These are phyloP conservation scores for Nitzschia putrida DNA, from an alignment of 108 stramenopile species.

Conservation along the genomic window DNA sequence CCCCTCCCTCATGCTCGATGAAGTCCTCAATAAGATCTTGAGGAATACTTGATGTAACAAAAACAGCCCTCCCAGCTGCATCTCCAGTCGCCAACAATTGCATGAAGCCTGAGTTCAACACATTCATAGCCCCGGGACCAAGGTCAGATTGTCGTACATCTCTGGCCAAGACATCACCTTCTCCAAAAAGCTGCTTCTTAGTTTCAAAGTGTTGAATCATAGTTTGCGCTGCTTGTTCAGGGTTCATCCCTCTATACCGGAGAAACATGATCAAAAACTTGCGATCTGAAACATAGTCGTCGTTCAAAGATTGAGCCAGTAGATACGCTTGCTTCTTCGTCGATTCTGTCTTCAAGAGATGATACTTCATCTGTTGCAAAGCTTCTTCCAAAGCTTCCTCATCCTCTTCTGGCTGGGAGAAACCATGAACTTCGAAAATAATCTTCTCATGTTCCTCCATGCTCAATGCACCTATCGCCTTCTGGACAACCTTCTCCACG, in stretches of 20 bases:
- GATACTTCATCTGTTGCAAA: constrained; percentile 1
- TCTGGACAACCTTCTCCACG: constrained; percentile 2
- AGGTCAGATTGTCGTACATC: not conserved
- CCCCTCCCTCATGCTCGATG: not conserved
- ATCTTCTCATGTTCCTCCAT: constrained; percentile 14
- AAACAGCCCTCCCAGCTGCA: not conserved
- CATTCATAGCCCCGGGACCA: not conserved
- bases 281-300: constrained; percentile 22
- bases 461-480: constrained; percentile 3
- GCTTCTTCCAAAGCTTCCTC: constrained; percentile 1
- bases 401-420: constrained; percentile 5
- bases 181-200: constrained; percentile 36
- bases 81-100: not conserved
- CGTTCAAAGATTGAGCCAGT: constrained; percentile 13
- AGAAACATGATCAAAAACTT: constrained; percentile 46
- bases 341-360: not conserved
- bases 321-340: constrained; percentile 15
- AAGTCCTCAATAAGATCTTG: not conserved
- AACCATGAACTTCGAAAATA: constrained; percentile 11
- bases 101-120: not conserved
- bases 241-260: constrained; percentile 36
- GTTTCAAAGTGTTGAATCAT: constrained; percentile 27
- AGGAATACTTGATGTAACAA: not conserved
- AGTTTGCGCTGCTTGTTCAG: constrained; percentile 20
- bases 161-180: constrained; percentile 12